phyloP scores from a whole-genome alignment of 176 grass and related monocot genomes.

The Avena insularis region DNA sequence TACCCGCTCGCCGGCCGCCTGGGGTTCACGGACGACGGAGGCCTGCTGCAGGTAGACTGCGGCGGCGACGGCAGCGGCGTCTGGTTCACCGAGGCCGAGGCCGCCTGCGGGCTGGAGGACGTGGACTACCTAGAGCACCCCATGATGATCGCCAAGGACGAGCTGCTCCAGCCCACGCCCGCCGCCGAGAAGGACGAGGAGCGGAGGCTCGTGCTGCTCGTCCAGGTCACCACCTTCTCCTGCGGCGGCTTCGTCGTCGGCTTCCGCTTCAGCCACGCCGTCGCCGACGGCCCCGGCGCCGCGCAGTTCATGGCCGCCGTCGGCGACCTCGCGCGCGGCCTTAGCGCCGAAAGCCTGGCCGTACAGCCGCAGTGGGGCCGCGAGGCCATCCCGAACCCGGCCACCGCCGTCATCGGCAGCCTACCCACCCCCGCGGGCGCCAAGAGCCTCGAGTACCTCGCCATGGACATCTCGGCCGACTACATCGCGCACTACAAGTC shows the following conservation, averaged over 20 bases:
- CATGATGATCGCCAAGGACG: constrained; percentile 85
- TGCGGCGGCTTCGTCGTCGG: constrained; percentile 43
- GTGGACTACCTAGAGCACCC: constrained; percentile 94
- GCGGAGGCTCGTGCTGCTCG: constrained; percentile 64
- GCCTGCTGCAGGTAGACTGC: constrained; percentile 71
- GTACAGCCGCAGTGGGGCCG: constrained; percentile 66
- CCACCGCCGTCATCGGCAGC: constrained; percentile 35
- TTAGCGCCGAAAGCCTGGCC: background rate
- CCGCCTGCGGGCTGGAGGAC: constrained; percentile 53
- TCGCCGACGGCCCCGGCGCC: constrained; percentile 73
- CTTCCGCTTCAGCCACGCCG: constrained; percentile 73
- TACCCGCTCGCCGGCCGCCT: constrained; percentile 77
- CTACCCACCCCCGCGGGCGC: constrained; percentile 50
- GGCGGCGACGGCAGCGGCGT: constrained; percentile 57
- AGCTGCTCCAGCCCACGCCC: constrained; percentile 63
- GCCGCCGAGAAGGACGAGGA: constrained; percentile 43
- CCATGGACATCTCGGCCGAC: constrained; percentile 77
- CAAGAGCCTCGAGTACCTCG: constrained; percentile 65
- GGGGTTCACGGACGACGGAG: constrained; percentile 49
- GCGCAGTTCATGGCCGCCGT: constrained; percentile 78
- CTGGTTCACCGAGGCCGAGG: constrained; percentile 72
- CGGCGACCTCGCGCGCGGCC: constrained; percentile 46
- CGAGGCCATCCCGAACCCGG: constrained; percentile 59
- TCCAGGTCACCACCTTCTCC: constrained; percentile 82
- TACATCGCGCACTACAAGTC: constrained; percentile 76